phyloP scores from a whole-genome alignment of 768 basidiomycete species.

The Clathrus columnatus region DNA sequence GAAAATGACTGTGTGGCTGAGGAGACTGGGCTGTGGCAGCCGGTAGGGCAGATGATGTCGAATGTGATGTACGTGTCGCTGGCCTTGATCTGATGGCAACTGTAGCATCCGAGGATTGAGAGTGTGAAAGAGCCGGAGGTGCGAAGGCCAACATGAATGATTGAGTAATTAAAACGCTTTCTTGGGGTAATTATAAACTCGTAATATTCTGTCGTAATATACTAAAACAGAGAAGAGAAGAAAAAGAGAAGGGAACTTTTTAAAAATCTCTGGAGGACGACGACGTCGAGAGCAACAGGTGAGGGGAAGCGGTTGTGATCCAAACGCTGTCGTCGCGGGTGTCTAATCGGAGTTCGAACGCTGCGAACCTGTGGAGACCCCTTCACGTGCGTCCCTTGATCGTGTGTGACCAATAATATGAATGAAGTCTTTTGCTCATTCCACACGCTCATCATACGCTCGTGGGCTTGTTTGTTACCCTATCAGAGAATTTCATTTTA shows the following conservation, averaged over 20 bases:
- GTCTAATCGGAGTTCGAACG: not conserved
- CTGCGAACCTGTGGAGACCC: not conserved
- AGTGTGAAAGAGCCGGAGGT: constrained; percentile 8
- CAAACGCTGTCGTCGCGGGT: not conserved
- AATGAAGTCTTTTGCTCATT: too few relatives aligned
- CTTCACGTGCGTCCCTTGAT: not conserved
- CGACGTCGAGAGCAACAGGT: not conserved
- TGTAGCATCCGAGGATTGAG: constrained; percentile 5
- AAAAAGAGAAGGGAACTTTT: not conserved
- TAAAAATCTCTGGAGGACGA: too few relatives aligned
- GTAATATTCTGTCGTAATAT: not conserved
- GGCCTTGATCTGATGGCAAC: constrained; percentile 7
- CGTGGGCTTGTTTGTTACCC: too few relatives aligned
- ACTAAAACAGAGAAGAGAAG: not conserved
- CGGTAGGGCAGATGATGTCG: not conserved
- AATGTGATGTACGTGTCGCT: constrained; percentile 1
- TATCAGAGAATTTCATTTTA: too few relatives aligned
- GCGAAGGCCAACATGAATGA: constrained; percentile 9
- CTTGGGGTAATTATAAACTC: not conserved
- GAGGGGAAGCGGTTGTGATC: not conserved
- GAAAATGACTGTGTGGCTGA: not conserved
- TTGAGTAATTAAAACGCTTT: not conserved
- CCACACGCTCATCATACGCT: too few relatives aligned
- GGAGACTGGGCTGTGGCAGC: not conserved
- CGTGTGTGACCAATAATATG: not conserved